These are phyloP conservation scores for Oligophagozyma castellii DNA, from an alignment of 1,139 yeast genomes.

Conservation along the genomic window DNA sequence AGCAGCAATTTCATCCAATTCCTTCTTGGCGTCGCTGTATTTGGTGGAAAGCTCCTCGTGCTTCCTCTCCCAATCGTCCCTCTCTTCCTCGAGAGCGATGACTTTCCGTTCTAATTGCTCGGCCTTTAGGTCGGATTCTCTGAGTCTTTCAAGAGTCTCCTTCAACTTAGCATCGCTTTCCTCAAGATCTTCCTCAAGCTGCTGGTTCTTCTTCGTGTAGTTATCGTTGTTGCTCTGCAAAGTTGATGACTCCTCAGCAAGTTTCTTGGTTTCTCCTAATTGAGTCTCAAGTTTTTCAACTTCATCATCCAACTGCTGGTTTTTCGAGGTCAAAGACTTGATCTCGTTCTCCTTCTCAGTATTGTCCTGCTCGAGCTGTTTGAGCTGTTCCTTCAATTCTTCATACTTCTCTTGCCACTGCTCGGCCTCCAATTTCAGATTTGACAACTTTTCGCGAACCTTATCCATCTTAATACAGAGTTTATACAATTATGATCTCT, in stretches of 20 bases:
- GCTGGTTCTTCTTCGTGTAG: slow-evolving; percentile 81
- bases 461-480: slow-evolving; percentile 21
- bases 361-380: slow-evolving; percentile 45
- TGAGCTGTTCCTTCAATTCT: slow-evolving; percentile 66
- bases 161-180: slow-evolving; percentile 83
- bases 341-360: slow-evolving; percentile 91
- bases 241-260: slow-evolving; percentile 86
- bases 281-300: slow-evolving; percentile 79
- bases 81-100: slow-evolving; percentile 80
- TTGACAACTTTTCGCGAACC: slow-evolving; percentile 50
- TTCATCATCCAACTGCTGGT: slow-evolving; percentile 78
- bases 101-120: slow-evolving; percentile 96
- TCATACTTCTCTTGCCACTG: slow-evolving; percentile 96
- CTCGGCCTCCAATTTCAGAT: slow-evolving; percentile 90
- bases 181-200: slow-evolving; percentile 89
- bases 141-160: slow-evolving; percentile 86
- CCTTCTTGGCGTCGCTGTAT: slow-evolving; percentile 73
- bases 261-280: slow-evolving; percentile 68
- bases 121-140: slow-evolving; percentile 92
- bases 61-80: slow-evolving; percentile 84
- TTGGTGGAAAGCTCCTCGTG: slow-evolving; percentile 78
- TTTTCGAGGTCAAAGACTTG: slow-evolving; percentile 84
- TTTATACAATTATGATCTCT: too few species aligned
- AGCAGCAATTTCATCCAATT: slow-evolving; percentile 62
- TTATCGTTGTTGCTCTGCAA: slow-evolving; percentile 83